Evolutionary conservation across 1,284 basidiomycete genomes (phyloP).

Genomic region (Bjerkandera adusta): DNA sequence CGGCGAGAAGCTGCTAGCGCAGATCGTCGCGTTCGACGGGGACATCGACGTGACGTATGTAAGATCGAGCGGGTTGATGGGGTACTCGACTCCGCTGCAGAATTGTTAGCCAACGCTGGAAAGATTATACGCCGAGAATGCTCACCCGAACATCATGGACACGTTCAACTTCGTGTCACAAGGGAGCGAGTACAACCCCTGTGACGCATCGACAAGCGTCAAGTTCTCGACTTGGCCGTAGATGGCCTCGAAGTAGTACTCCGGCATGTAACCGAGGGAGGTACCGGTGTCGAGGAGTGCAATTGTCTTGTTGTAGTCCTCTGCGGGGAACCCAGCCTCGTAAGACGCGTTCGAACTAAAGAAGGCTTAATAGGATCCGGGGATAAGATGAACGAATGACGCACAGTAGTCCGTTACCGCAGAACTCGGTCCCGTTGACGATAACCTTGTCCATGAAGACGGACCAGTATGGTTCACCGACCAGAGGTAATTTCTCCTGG

Average conservation of each 20-base stretch:
- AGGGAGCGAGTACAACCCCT: slow-evolving; percentile 12
- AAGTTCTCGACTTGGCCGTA: slow-evolving; percentile 19
- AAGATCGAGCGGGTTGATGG: slow-evolving; percentile 19
- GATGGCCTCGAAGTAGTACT: slow-evolving; percentile 20
- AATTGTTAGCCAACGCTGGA: not conserved
- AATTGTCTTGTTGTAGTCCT: not conserved
- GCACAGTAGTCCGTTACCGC: slow-evolving; percentile 7
- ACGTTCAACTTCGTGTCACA: slow-evolving; percentile 20
- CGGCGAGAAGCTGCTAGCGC: slow-evolving; percentile 11
- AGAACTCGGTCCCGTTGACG: slow-evolving; percentile 11
- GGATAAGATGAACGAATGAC: not conserved
- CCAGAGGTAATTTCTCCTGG: not conserved
- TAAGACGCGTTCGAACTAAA: not conserved
- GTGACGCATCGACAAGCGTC: not conserved
- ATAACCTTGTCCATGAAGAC: slow-evolving; percentile 10
- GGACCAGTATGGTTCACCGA: not conserved
- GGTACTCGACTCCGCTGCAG: slow-evolving; percentile 8
- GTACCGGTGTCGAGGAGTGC: slow-evolving; percentile 18
- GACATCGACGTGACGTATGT: slow-evolving; percentile 6
- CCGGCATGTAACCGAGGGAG: slow-evolving; percentile 2
- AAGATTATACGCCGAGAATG: not conserved
- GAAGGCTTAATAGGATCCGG: not conserved
- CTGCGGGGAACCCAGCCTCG: not conserved
- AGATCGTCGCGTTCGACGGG: slow-evolving; percentile 2
- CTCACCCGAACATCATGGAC: slow-evolving; percentile 18